Evolutionary conservation across 805 yeast genomes (phyloP), one percentile per base, ranked within the genome.

Genomic region (Kluyveromyces siamensis): DNA sequence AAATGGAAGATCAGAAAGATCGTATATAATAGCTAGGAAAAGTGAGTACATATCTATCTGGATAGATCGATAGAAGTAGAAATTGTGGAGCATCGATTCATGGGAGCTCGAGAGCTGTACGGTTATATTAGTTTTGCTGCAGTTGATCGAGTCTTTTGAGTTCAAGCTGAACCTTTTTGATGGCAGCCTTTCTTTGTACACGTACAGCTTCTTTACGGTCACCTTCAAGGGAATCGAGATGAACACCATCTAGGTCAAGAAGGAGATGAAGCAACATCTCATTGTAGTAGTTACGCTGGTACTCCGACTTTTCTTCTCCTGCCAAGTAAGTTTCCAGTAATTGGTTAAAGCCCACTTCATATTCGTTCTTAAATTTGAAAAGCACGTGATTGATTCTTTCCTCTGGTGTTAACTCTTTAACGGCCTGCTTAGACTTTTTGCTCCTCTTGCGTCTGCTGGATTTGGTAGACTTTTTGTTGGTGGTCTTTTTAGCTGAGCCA

Each of bases 201-300:
- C 86, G 77, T 54, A 85, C 67, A 1, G 70, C 67, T 1, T 68
- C 75, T 57, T 73, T 75, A 11, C 52, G 47, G 44, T 76, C 76
- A 27, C 72, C 72, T 9, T 69, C 70, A 5, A 63, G 33, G 18
- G 52, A 62, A 5, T 57, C 48, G 13, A 69, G 55, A 51, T 82
- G 84, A 36, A 86, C 71, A 2, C 77, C 81, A 57, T 86, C 95
- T 48, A 86, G 68, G 52, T 74, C 77, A 72, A 85, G 73, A 54
- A 84, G 64, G 52, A 82, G 72, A 60, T 84, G 83, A 62, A 85
- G 69, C 40, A 85, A 66, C 73, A 76, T 75, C 62, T 85, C 95
- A 56, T 81, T 83, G 61, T 72, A 80, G 60, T 72, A 84, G 46
- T 76, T 74, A 55, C 71, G 74, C 58, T 76, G 75, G 61, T 79